Evolutionary conservation across 2,329 filamentous ascomycete species (phyloP).

Genomic region (Xylaria sp.): DNA sequence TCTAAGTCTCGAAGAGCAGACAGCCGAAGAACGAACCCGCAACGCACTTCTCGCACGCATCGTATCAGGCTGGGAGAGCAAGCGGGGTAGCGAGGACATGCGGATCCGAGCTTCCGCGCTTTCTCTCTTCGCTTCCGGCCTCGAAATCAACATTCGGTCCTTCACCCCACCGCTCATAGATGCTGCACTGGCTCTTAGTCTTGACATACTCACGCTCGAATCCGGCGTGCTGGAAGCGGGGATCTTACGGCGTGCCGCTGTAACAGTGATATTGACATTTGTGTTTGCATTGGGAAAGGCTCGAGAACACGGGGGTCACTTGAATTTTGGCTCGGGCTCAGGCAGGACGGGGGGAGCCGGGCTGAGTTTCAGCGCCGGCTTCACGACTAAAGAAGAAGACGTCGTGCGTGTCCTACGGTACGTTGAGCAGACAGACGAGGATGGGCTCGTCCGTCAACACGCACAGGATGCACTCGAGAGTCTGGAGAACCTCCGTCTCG

Average conservation of each 20-base stretch:
- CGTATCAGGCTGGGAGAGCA: constrained; percentile 70
- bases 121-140: constrained; percentile 63
- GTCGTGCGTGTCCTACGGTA: constrained; percentile 68
- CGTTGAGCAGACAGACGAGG: constrained; percentile 68
- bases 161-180: constrained; percentile 59
- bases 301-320: constrained; percentile 37
- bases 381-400: constrained; percentile 57
- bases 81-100: constrained; percentile 69
- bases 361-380: constrained; percentile 59
- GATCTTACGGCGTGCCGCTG: constrained; percentile 70
- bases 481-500: constrained; percentile 65
- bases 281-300: constrained; percentile 63
- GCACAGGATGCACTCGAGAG: constrained; percentile 70
- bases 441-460: constrained; percentile 71
- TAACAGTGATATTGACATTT: constrained; percentile 66
- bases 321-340: neutral
- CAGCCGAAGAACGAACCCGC: constrained; percentile 47
- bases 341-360: constrained; percentile 50
- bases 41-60: constrained; percentile 63
- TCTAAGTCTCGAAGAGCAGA: constrained; percentile 38
- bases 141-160: constrained; percentile 66
- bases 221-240: constrained; percentile 61
- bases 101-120: constrained; percentile 72
- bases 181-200: constrained; percentile 64
- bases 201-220: constrained; percentile 69